Evolutionary conservation across 2,329 filamentous ascomycete genomes (phyloP).

Genomic region (Zasmidium citrigriseum): DNA sequence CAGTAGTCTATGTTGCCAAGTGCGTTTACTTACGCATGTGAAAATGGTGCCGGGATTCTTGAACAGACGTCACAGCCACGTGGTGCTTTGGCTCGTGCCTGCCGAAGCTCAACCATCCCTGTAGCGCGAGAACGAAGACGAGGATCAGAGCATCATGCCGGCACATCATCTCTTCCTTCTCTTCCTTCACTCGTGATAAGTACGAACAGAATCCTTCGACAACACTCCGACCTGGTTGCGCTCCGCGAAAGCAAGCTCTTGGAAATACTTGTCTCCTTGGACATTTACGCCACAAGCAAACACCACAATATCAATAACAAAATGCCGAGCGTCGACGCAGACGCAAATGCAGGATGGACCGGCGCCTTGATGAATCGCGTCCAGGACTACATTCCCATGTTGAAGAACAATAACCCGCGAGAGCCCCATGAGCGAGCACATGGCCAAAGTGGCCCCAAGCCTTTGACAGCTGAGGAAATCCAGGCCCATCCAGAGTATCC

Average conservation of each 20-base stretch:
- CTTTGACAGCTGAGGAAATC: slow-evolving; percentile 59
- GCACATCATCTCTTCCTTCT: background rate
- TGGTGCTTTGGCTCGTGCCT: background rate
- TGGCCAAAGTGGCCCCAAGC: slow-evolving; percentile 23
- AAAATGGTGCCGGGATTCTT: too few relatives aligned
- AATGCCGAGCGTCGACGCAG: slow-evolving; percentile 8
- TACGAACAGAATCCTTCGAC: background rate
- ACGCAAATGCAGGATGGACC: slow-evolving; percentile 7
- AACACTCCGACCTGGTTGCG: too few relatives aligned
- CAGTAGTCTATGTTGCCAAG: too few relatives aligned
- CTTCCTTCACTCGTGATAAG: background rate
- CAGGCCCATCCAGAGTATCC: slow-evolving; percentile 66
- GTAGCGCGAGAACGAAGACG: background rate
- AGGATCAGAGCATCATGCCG: background rate
- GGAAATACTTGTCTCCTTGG: too few relatives aligned
- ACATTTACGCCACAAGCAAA: too few relatives aligned
- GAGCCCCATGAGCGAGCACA: slow-evolving; percentile 20
- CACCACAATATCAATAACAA: too few relatives aligned
- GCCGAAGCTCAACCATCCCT: background rate
- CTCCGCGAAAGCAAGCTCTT: background rate
- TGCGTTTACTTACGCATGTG: background rate
- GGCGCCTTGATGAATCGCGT: slow-evolving; percentile 3
- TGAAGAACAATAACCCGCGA: slow-evolving; percentile 10
- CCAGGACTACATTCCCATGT: slow-evolving; percentile 1
- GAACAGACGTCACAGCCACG: background rate